A percentile compares a stretch with the other conserved stretches of the same genome.
phyloP scores from a whole-genome alignment of 495 filamentous ascomycete genomes.

The Penicillium verhagenii region DNA sequence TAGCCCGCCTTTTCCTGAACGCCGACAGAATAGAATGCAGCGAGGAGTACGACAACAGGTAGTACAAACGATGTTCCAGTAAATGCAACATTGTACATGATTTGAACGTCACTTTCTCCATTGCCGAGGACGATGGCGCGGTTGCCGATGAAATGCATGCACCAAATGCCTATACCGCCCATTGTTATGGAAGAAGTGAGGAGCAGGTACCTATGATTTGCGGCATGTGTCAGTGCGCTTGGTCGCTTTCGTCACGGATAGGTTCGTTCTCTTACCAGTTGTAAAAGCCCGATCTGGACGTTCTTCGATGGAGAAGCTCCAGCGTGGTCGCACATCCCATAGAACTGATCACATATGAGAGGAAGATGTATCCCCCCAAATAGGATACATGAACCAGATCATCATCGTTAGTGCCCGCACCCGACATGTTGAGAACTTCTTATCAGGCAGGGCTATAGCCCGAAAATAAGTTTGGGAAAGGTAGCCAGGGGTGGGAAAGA shows the following conservation, averaged over 20 bases:
- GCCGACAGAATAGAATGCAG: constrained; percentile 67
- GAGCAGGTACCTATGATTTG: constrained; percentile 66
- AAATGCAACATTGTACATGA: constrained; percentile 69
- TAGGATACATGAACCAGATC: constrained; percentile 41
- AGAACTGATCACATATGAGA: constrained; percentile 76
- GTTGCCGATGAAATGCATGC: constrained; percentile 85
- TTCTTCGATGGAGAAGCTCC: constrained; percentile 77
- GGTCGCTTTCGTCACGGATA: not conserved
- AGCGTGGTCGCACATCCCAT: constrained; percentile 75
- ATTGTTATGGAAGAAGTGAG: constrained; percentile 69
- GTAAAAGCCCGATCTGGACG: constrained; percentile 61
- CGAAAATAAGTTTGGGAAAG: not conserved
- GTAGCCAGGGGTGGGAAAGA: not conserved
- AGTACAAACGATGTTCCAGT: constrained; percentile 79
- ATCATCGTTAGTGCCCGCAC: constrained; percentile 6
- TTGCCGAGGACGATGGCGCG: constrained; percentile 68
- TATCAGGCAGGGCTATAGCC: not conserved
- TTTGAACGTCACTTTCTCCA: constrained; percentile 60
- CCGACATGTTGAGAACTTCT: constrained; percentile 19
- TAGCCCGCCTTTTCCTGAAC: constrained; percentile 54
- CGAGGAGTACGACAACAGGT: constrained; percentile 69
- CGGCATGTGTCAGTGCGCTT: not conserved
- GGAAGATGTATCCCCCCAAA: constrained; percentile 60
- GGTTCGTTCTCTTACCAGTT: constrained; percentile 56
- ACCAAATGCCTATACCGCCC: constrained; percentile 82